A percentile compares a stretch with the other conserved stretches of the same genome.
Conservation (phyloP, 176 grass and related monocot genomes). For the Rhynchospora pubera region DNA sequence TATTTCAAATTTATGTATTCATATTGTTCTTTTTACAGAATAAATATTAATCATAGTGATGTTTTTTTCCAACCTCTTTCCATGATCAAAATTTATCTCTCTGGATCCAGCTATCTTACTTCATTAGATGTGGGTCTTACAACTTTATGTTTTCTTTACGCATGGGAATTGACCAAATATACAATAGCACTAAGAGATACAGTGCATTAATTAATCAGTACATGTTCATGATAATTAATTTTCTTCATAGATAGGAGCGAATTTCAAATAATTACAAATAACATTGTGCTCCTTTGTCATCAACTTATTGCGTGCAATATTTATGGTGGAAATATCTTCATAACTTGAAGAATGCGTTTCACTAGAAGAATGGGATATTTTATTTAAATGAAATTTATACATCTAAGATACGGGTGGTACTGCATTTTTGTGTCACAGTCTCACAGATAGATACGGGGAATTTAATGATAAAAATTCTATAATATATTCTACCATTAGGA, state of each 20-base stretch:
- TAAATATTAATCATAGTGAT: background rate
- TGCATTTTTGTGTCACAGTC: background rate
- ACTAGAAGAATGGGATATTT: background rate
- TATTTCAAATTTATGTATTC: background rate
- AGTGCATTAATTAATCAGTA: background rate
- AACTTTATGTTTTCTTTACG: slow-evolving; percentile 8
- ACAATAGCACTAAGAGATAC: background rate
- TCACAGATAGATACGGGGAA: background rate
- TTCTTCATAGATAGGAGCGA: background rate
- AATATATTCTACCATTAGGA: background rate
- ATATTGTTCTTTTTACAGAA: background rate
- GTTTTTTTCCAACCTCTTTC: no score
- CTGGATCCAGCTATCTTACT: background rate
- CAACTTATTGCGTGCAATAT: background rate
- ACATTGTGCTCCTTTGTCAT: background rate
- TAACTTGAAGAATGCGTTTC: background rate
- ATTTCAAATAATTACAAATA: background rate
- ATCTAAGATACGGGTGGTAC: background rate
- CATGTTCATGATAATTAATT: background rate
- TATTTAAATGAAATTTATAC: background rate
- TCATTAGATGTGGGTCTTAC: background rate
- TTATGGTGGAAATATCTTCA: background rate
- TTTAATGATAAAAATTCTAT: no score
- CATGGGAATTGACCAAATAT: slow-evolving; percentile 3
- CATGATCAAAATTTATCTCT: background rate